Conservation (phyloP, 768 basidiomycete genomes). For the Chlorophyllum brunneum region DNA sequence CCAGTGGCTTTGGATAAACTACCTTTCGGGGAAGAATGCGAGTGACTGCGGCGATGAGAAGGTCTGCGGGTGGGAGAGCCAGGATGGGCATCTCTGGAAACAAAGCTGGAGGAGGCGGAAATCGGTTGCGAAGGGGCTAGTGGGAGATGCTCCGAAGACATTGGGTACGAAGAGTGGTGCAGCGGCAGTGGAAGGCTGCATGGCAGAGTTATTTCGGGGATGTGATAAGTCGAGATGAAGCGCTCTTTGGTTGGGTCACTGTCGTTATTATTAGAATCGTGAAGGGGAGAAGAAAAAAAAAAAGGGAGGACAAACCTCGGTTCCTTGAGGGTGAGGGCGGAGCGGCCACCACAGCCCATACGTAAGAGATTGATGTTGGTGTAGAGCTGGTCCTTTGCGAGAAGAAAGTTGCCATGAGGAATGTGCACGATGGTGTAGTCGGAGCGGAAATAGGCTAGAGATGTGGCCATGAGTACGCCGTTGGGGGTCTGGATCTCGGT, state of each 20-base stretch:
- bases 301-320: constrained; percentile 46
- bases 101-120: constrained; percentile 17
- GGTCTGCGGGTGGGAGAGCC: constrained; percentile 17
- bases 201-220: constrained; percentile 9
- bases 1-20: constrained; percentile 16
- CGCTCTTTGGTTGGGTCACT: constrained; percentile 81
- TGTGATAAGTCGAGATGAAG: constrained; percentile 61
- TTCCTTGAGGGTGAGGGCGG: constrained; percentile 72
- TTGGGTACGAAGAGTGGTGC: neutral
- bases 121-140: constrained; percentile 28
- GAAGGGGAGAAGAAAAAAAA: constrained; percentile 7
- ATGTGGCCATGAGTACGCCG: constrained; percentile 76
- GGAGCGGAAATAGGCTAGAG: constrained; percentile 82
- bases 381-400: constrained; percentile 64
- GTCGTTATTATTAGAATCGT: neutral
- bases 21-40: constrained; percentile 15
- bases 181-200: constrained; percentile 6
- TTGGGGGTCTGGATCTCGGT: constrained; percentile 44
- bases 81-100: neutral
- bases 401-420: constrained; percentile 64
- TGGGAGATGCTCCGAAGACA: constrained; percentile 34
- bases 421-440: constrained; percentile 84
- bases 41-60: constrained; percentile 17
- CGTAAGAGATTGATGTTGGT: constrained; percentile 79
- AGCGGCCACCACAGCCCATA: constrained; percentile 80